Conservation (phyloP, 805 yeast species). For the Kurtzmaniella fragi region DNA sequence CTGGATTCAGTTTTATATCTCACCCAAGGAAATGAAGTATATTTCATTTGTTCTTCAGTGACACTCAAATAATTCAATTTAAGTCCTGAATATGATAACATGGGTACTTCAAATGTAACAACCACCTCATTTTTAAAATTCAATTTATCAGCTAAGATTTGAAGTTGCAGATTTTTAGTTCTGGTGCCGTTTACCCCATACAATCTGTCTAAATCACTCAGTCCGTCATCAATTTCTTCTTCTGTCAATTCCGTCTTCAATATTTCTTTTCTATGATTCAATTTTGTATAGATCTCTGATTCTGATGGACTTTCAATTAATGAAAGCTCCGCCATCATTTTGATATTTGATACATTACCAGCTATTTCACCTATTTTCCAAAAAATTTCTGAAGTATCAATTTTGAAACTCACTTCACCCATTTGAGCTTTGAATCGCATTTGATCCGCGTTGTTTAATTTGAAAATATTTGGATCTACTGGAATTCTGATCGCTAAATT, state of each 20-base stretch:
- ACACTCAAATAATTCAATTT: slow-evolving; percentile 64
- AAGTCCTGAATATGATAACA: slow-evolving; percentile 60
- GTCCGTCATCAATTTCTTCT: slow-evolving; percentile 22
- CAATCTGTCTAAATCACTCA: slow-evolving; percentile 24
- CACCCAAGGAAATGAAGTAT: slow-evolving; percentile 78
- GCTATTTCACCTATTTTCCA: slow-evolving; percentile 70
- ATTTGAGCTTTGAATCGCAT: slow-evolving; percentile 66
- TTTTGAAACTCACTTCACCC: slow-evolving; percentile 67
- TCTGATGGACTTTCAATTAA: slow-evolving; percentile 7
- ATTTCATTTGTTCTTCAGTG: slow-evolving; percentile 54
- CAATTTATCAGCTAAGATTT: neutral
- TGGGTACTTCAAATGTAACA: slow-evolving; percentile 32
- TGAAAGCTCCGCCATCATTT: slow-evolving; percentile 54
- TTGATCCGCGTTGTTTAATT: slow-evolving; percentile 15
- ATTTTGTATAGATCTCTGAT: neutral
- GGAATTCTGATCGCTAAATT: slow-evolving; percentile 29
- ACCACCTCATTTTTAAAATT: slow-evolving; percentile 18
- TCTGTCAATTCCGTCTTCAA: neutral
- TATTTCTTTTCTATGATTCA: neutral
- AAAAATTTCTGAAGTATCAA: slow-evolving; percentile 62
- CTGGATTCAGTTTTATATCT: slow-evolving; percentile 40
- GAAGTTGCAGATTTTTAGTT: neutral
- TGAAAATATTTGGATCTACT: slow-evolving; percentile 29
- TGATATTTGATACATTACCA: slow-evolving; percentile 46
- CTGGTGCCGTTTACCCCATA: slow-evolving; percentile 32